Percentiles rank a stretch among this genome's conserved stretches.
These are phyloP conservation scores for Artomyces pyxidatus DNA, from an alignment of 768 basidiomycete species.

Conservation along the genomic window DNA sequence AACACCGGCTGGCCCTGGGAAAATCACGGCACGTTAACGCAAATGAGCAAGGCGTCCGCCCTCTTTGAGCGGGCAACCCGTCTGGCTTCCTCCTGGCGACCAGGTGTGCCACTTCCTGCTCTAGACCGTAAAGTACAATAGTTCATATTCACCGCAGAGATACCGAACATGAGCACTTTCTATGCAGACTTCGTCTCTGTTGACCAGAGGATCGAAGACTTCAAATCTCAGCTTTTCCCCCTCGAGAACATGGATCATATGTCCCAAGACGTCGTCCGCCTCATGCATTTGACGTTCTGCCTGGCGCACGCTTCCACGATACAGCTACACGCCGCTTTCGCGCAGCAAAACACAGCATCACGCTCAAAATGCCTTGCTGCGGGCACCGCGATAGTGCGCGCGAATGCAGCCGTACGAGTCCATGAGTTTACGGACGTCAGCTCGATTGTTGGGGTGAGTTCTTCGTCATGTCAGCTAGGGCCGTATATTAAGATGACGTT, in stretches of 20 bases:
- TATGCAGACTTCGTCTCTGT: slow-evolving; percentile 19
- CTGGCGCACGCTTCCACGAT: slow-evolving; percentile 22
- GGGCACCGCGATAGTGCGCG: slow-evolving; percentile 9
- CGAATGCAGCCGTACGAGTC: background rate
- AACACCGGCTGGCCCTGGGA: slow-evolving; percentile 26
- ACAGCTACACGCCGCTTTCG: slow-evolving; percentile 22
- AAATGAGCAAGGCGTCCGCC: slow-evolving; percentile 47
- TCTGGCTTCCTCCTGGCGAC: slow-evolving; percentile 33
- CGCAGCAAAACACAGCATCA: slow-evolving; percentile 12
- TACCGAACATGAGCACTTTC: slow-evolving; percentile 13
- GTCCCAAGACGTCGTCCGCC: slow-evolving; percentile 13
- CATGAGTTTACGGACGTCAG: slow-evolving; percentile 3
- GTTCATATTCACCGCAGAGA: background rate
- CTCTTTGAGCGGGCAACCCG: slow-evolving; percentile 52
- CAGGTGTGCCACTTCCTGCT: slow-evolving; percentile 17
- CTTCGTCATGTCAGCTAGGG: background rate
- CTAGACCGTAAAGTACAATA: background rate
- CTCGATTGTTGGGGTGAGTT: slow-evolving; percentile 8
- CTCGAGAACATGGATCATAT: slow-evolving; percentile 13
- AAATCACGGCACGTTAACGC: slow-evolving; percentile 29
- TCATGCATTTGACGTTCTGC: slow-evolving; percentile 19
- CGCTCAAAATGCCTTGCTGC: slow-evolving; percentile 14
- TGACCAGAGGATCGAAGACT: slow-evolving; percentile 24
- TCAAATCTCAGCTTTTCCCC: slow-evolving; percentile 17
- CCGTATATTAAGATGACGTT: background rate